Base-by-base conservation (phyloP, 129 eudicot species). In the Helianthus annuus region DNA sequence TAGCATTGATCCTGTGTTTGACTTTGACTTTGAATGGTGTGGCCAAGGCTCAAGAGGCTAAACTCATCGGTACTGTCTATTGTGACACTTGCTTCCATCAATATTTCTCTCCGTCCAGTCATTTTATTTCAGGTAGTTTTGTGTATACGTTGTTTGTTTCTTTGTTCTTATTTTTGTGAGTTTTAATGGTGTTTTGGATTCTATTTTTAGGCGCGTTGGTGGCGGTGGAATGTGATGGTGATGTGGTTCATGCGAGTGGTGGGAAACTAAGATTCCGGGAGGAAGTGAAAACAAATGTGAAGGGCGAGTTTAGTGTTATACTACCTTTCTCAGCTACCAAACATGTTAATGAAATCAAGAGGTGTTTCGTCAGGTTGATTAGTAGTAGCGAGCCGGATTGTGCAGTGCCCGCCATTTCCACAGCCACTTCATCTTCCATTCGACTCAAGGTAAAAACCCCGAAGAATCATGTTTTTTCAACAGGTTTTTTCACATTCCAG, bases 81-180 rank as follows among this genome's bases (percentile, higher is more conserved):
- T 94, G 98, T 48, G 86, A 88, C 80, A 76, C 98, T 17, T 94
- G 97, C 75, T 87, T 79, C 78, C 86, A 75, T 6, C 79, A 73
- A 48, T 73, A 83, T 48, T 66, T 94, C 68, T 79, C 90, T 53
- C 45, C 63, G 55, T 49, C 77, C 15, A 84, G 80, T 80, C 91
- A 94, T 87, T 85, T 85, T 88, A 90, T 94, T 80, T 67, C 96
- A 81, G 98, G 98, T 92, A 70, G 70, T n/a, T 4, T 61, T 69
- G 52, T 61, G 81, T 68, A 29, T 4, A 69, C 12, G 1, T 10
- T 46, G 7, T 66, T 24, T 24, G 29, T n/a, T n/a, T n/a, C n/a
- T 24, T 44, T 59, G 14, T 39, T 7, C 5, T 64, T 39, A 6
- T 44, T 15, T 27, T 6, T 39, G 10, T 56, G 64, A 34, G 19